A percentile compares a stretch with the other conserved stretches of the same genome.
Conservation (phyloP, 2,329 filamentous ascomycete genomes). For the Stachybotrys elegans region DNA sequence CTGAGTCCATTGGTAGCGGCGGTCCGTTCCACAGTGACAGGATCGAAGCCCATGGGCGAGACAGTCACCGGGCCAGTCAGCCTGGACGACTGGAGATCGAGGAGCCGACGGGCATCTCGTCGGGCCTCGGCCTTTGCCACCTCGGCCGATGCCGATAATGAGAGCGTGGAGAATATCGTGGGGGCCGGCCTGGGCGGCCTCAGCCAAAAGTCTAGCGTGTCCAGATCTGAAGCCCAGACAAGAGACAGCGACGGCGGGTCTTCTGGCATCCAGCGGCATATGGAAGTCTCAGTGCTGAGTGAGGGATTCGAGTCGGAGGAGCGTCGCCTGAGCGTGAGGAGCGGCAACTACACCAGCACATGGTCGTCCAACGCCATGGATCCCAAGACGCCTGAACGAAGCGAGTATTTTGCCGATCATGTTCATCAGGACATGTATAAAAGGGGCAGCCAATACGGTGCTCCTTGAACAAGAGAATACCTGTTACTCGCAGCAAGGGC, state of each 20-base stretch:
- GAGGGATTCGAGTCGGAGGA: neutral
- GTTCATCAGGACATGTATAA: slow-evolving; percentile 11
- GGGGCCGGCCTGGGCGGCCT: slow-evolving; percentile 13
- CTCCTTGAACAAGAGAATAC: too few species aligned
- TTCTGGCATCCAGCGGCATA: slow-evolving; percentile 8
- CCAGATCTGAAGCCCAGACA: neutral
- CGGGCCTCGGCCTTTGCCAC: slow-evolving; percentile 12
- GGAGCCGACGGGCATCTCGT: slow-evolving; percentile 12
- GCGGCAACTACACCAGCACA: slow-evolving; percentile 12
- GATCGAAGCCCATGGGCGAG: neutral
- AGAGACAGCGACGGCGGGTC: neutral
- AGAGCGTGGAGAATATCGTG: slow-evolving; percentile 18
- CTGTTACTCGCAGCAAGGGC: too few species aligned
- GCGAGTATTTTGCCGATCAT: slow-evolving; percentile 8
- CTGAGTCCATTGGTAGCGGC: slow-evolving; percentile 16
- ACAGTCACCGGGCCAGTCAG: neutral
- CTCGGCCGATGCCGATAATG: slow-evolving; percentile 12
- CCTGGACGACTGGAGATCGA: slow-evolving; percentile 15
- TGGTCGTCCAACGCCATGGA: slow-evolving; percentile 9
- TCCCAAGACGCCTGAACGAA: slow-evolving; percentile 4
- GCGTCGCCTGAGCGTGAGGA: slow-evolving; percentile 8
- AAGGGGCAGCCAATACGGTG: neutral
- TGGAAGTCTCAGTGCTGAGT: slow-evolving; percentile 11
- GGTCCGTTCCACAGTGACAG: slow-evolving; percentile 8
- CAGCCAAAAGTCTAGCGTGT: neutral